Conservation (phyloP, 148 eudicot genomes). For the Chenopodium formosanum region DNA sequence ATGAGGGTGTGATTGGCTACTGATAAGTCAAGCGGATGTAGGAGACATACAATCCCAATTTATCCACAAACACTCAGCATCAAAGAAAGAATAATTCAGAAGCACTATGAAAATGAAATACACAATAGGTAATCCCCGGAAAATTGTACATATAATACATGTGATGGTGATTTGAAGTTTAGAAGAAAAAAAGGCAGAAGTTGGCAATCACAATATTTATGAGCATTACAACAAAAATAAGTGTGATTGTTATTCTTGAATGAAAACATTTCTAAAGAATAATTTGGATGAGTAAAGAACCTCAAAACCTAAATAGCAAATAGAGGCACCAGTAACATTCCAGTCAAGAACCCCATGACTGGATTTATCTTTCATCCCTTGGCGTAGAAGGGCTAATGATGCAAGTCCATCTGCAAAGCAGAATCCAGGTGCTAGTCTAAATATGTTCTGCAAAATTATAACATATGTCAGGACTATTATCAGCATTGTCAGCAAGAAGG, state of each 20-base stretch:
- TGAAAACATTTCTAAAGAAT: not conserved
- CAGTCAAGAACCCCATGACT: constrained; percentile 71
- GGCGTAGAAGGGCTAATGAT: constrained; percentile 89
- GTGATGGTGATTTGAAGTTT: not conserved
- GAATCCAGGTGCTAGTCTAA: constrained; percentile 93
- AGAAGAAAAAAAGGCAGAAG: not conserved
- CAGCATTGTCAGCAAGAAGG: constrained; percentile 16
- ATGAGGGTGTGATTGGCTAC: not conserved
- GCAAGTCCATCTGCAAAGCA: constrained; percentile 99
- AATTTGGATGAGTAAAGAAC: constrained; percentile 40
- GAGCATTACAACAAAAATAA: not conserved
- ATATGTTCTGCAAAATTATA: constrained; percentile 61
- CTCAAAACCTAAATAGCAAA: constrained; percentile 86
- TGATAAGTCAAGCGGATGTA: not conserved
- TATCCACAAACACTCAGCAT: not conserved
- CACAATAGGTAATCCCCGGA: no score
- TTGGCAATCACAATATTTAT: constrained; percentile 2
- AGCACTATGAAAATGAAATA: not conserved
- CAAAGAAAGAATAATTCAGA: not conserved
- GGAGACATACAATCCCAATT: not conserved
- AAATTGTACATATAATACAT: no score
- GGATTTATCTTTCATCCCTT: constrained; percentile 85
- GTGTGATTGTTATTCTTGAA: not conserved
- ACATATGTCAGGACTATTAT: constrained; percentile 16
- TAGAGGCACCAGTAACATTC: constrained; percentile 93